A percentile compares a stretch with the other conserved stretches of the same genome.
phyloP scores from a whole-genome alignment of 2,329 filamentous ascomycete genomes.

The Chrysosporium queenslandicum region DNA sequence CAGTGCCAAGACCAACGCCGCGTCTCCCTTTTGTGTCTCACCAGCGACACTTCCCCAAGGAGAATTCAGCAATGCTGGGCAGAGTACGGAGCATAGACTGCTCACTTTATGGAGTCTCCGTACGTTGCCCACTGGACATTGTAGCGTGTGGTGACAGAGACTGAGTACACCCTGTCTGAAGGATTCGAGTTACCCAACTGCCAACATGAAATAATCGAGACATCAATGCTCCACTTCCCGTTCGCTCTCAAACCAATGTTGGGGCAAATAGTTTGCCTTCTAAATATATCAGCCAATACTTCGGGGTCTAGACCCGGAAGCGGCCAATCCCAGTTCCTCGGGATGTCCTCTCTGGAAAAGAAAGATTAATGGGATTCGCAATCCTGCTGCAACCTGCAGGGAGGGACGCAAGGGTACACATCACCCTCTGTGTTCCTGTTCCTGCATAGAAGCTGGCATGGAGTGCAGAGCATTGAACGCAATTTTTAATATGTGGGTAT shows the following conservation, averaged over 20 bases:
- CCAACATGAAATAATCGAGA: background rate
- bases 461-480: too few species aligned
- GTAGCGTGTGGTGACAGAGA: too few species aligned
- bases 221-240: background rate
- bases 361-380: background rate
- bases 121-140: too few species aligned
- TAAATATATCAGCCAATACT: slow-evolving; percentile 2
- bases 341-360: background rate
- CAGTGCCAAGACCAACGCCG: background rate
- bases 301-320: background rate
- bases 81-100: too few species aligned
- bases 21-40: background rate
- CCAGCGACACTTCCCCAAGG: too few species aligned
- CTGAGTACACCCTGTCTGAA: background rate
- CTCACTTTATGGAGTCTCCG: too few species aligned
- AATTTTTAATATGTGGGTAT: too few species aligned
- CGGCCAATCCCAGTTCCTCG: background rate
- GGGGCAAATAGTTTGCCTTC: background rate
- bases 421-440: background rate
- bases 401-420: too few species aligned
- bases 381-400: background rate
- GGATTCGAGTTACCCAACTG: background rate
- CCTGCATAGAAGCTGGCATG: too few species aligned
- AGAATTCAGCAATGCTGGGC: too few species aligned
- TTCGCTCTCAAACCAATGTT: background rate